Evolutionary conservation across 202 grass and related monocot species (phyloP), one percentile per base, ranked within the genome.

Genomic region (Musa balbisiana): DNA sequence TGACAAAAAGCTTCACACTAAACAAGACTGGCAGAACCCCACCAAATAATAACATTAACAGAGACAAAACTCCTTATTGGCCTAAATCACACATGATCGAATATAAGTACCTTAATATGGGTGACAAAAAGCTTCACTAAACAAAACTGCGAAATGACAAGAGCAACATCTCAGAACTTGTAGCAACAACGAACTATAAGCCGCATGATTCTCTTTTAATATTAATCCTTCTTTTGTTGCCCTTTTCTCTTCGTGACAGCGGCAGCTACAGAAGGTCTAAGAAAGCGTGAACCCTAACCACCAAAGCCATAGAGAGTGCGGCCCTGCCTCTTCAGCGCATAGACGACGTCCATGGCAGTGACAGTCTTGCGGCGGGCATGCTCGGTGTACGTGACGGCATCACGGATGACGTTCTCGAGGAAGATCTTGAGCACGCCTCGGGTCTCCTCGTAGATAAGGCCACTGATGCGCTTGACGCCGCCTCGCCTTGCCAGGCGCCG

Each of bases 281-380:
- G 13, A 15, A 56, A 3, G 54, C 67, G 27, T 29, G 3, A 29
- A 29, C 3, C 63, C 64, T 67, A 67, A 29, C 76, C 76, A 25
- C 77, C 77, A 55, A 79, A 79, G 53, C 77, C 77, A n/a, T 79
- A 79, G 33, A 79, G 77, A 11, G 77, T 72, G 66, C 67, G 77
- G 53, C 77, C 77, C 67, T 79, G 67, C 11, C 77, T 53, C 77
- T 72, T 79, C n/a, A 79, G 27, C 6, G 77, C 77, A n/a, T 71
- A 79, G 33, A 79, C 77, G n/a, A 79, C 77, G 29, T 79, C 77
- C 77, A 79, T 72, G 67, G 77, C 77, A 33, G 77, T 79, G 27
- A 79, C 77, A 5, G 67, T 79, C 77, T 79, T 79, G 27, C 67
- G 77, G 67, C 77, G 77, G 17, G 77, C 66, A 55, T 79, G 77